Evolutionary conservation across 768 basidiomycete genomes (phyloP), one percentile per base, ranked within the genome.

Genomic region (Tulasnella sp.): DNA sequence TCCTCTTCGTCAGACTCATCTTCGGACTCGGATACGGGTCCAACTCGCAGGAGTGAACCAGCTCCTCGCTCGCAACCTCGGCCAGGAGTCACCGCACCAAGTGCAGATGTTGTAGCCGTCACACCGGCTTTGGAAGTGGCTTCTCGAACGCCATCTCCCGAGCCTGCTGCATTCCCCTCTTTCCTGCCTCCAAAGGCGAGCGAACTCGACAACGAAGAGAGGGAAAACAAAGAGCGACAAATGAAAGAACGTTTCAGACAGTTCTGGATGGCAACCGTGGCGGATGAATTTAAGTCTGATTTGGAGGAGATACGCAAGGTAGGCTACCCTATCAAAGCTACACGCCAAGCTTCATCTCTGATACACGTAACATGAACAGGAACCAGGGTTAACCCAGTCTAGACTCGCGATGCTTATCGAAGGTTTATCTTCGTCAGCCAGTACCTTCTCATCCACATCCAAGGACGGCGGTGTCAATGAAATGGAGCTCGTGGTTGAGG

Each of bases 211-310:
- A 83, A 26, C 10, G 29, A 82, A 32, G 84, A 85, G 42, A 82
- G 84, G 7, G 81, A 82, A 18, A 83, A 86, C 70, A 83, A 85
- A 40, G 91, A 94, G 79, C 84, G 87, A 67, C 82, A 83, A 10
- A 83, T 94, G 82, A 91, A 90, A 81, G 89, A 89, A 44, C 88
- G 86, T 67, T 95, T 95, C 83, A 86, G 91, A 77, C 91, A 91
- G 83, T 95, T 95, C 82, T 95, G 94, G 94, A 94, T 95, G 93
- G 85, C 89, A 2, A 89, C 91, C 0, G 88, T 95, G 9, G 92
- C 90, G 1, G 92, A 94, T 82, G 93, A 89, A 15, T 96, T 95
- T 84, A 89, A 88, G 80, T 91, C 92, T 70, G 94, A 95, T 83
- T 85, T 95, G n/a, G 93, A 94, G 81, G 88, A 90, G 81, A 91